Evolutionary conservation across 768 basidiomycete genomes (phyloP), one percentile per base, ranked within the genome.

Genomic region (Suillus spraguei): DNA sequence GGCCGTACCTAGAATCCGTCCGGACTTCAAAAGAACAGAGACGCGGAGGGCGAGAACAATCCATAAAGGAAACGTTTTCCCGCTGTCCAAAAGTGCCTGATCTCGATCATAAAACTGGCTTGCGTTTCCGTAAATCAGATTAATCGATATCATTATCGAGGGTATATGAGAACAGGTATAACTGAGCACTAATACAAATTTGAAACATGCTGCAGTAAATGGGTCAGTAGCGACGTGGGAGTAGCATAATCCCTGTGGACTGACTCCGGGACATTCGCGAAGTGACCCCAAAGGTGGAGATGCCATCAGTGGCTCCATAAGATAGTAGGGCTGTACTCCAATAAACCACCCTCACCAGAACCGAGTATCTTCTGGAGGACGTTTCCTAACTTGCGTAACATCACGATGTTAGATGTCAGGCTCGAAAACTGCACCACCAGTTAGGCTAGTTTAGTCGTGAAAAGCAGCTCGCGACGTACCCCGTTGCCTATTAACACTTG

Each of bases 401-500:
- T 74, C 64, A 80, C 80, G 50, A 82, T 72, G 59, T 82, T 83
- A 10, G 81, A 79, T 0, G 81, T 83, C 64, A 83, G 56, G 65
- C 82, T 83, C 28, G 82, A 83, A 55, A 79, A 83, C 82, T 83
- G 62, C 44, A n/a, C 56, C 41, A 22, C 60, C 39, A 69, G 58
- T 52, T 35, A 22, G 38, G 9, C 22, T n/a, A 35, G 61, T 17
- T n/a, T 5, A 14, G 35, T 32, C 35, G 6, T 59, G 17, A 16
- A 59, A 52, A 36, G 36, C 24, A 6, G 35, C 5, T 55, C 2
- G 50, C 17, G 42, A 83, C 87, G 66, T 69, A 88, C 88, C 63
- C 89, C 90, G 69, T 91, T 91, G 9, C 90, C 90, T 49, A 91
- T 76, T 64, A 91, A 85, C 62, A 85, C 79, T 67, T 88, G 83